phyloP scores from a whole-genome alignment of 306 rosid genomes.

The Rubus idaeus region DNA sequence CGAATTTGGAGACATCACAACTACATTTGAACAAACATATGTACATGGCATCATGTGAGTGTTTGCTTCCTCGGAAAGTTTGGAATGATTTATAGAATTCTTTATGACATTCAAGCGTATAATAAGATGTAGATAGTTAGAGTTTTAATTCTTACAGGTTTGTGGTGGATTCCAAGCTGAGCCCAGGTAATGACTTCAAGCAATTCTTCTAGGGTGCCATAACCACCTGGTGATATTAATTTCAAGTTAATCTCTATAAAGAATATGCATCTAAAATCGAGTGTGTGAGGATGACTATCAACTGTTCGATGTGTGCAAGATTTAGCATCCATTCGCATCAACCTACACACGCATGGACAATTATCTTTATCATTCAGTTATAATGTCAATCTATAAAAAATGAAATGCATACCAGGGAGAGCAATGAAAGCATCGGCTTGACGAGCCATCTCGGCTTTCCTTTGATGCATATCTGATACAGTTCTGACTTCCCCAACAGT shows the following conservation, averaged over 20 bases:
- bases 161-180: conserved; percentile 96
- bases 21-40: conserved; percentile 29
- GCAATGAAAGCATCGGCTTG: conserved; percentile 98
- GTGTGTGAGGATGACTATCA: neutral
- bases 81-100: conserved; percentile 7
- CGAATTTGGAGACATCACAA: conserved; percentile 36
- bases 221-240: conserved; percentile 60
- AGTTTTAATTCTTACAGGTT: conserved; percentile 59
- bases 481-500: conserved; percentile 92
- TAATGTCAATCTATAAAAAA: neutral
- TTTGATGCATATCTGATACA: conserved; percentile 95
- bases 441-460: conserved; percentile 99
- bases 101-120: neutral
- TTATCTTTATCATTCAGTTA: neutral
- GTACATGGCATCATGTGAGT: conserved; percentile 25
- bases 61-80: conserved; percentile 10
- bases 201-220: conserved; percentile 97
- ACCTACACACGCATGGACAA: neutral
- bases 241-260: neutral
- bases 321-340: neutral
- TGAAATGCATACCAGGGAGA: conserved; percentile 67
- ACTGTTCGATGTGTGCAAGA: neutral
- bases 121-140: neutral
- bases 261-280: neutral
- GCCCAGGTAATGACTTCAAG: conserved; percentile 99